phyloP scores from a whole-genome alignment of 139 green algal genomes.

The Axilococcus clingmanii region DNA sequence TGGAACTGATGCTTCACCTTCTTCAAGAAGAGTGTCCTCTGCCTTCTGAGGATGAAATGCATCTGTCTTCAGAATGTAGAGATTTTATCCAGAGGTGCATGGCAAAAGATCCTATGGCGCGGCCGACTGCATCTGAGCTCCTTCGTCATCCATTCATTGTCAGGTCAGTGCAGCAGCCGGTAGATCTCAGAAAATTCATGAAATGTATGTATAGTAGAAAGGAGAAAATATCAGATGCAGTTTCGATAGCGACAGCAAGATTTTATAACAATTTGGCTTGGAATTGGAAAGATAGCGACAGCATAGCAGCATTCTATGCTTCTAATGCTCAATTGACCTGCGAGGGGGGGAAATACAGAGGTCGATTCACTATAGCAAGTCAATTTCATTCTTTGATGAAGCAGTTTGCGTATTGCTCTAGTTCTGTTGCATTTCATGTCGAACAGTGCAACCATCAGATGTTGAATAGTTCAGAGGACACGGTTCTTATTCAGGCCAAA shows the following conservation, averaged over 20 bases:
- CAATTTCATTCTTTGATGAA: slow-evolving; percentile 19
- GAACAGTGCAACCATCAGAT: background rate
- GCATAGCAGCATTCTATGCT: slow-evolving; percentile 23
- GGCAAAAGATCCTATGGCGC: slow-evolving; percentile 52
- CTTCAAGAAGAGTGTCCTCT: slow-evolving; percentile 51
- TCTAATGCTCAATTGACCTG: slow-evolving; percentile 5
- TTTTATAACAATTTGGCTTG: slow-evolving; percentile 28
- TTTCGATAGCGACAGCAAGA: slow-evolving; percentile 2
- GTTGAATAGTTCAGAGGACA: background rate
- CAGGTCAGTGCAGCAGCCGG: background rate
- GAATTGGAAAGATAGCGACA: slow-evolving; percentile 10
- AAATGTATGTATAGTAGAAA: slow-evolving; percentile 15
- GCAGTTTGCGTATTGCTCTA: slow-evolving; percentile 2
- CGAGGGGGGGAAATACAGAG: slow-evolving; percentile 7
- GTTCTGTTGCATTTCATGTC: background rate
- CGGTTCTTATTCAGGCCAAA: slow-evolving; percentile 1
- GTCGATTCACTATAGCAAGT: slow-evolving; percentile 23
- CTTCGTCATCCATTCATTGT: slow-evolving; percentile 62
- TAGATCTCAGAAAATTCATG: slow-evolving; percentile 29
- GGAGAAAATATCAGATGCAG: slow-evolving; percentile 15
- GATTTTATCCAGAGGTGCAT: slow-evolving; percentile 72
- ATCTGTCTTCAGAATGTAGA: slow-evolving; percentile 54
- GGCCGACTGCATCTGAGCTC: slow-evolving; percentile 53
- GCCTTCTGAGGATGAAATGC: slow-evolving; percentile 12
- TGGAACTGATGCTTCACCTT: slow-evolving; percentile 72